Conservation (phyloP, 2,329 filamentous ascomycete genomes). For the Aureobasidium sp. region DNA sequence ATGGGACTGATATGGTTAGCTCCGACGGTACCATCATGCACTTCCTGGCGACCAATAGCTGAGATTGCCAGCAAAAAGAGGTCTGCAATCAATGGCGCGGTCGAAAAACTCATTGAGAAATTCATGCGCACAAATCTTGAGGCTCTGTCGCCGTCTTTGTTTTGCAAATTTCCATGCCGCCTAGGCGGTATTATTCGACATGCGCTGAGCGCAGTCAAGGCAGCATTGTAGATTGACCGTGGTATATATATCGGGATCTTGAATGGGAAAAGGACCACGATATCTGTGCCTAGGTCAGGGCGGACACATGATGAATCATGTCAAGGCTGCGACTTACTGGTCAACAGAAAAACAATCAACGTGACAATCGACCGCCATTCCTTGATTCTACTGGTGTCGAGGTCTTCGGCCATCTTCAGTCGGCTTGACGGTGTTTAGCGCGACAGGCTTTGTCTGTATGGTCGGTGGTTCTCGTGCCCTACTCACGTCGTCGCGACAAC, state of each 20-base stretch:
- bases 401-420: constrained; percentile 27
- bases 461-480: not conserved
- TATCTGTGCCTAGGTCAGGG: constrained; percentile 41
- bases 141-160: constrained; percentile 20
- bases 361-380: constrained; percentile 65
- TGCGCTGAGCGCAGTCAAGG: constrained; percentile 39
- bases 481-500: not conserved
- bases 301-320: not conserved
- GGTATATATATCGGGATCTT: constrained; percentile 58
- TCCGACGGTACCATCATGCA: constrained; percentile 61
- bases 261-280: constrained; percentile 63
- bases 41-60: constrained; percentile 60
- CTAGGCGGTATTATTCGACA: constrained; percentile 49
- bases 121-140: constrained; percentile 43
- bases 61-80: constrained; percentile 63
- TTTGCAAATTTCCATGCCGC: constrained; percentile 20
- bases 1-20: constrained; percentile 60
- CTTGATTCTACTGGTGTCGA: constrained; percentile 51
- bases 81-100: constrained; percentile 62
- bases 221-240: constrained; percentile 38
- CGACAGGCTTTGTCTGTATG: not conserved
- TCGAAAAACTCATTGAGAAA: constrained; percentile 65
- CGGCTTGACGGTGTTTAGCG: not conserved
- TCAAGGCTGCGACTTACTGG: constrained; percentile 50
- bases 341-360: constrained; percentile 60